Base-by-base conservation (phyloP, 306 rosid species). In the Medicago lupulina region DNA sequence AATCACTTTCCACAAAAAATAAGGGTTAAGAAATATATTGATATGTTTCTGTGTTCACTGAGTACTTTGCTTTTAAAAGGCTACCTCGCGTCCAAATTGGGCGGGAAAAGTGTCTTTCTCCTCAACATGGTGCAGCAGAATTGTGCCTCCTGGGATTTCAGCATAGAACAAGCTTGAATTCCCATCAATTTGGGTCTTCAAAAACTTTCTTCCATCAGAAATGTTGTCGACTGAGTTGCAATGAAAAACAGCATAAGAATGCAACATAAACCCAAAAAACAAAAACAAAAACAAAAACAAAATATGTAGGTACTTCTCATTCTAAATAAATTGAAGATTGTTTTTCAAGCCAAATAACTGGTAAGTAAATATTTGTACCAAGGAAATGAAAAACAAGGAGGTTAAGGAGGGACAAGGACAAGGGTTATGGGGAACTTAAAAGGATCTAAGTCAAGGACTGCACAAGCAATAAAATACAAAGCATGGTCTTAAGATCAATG, bases 1-100 rank as follows among this genome's bases (percentile, higher is more conserved):
- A 61, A 67, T 19, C 23, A 61, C 34, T 6, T 53, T 60, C 28
- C 49, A 7, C 70, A 9, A 73, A 60, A 36, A 73, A 28, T 28
- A 19, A 38, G 2, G 36, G 10, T 11, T 9, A 55, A 47, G 58
- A 73, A 53, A 53, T 71, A 75, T 46, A 47, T 36, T 79, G 50
- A 41, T n/a, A 50, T 25, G 66, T 31, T 71, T 21, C 9, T 62
- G 34, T 57, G 28, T 51, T 55, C 15, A 49, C 76, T 70, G 7
- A 19, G 67, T 6, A 38, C 28, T 69, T 62, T 66, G 38, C 36
- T 63, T 39, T 54, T 64, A 31, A 75, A 15, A 61, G 77, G 87
- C 88, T 73, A 95, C 99, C 97, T 95, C 97, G 0, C 99, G 99
- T 64, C 99, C 99, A 89, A 95, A 95, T 66, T 95, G 99, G 13